These are phyloP conservation scores for Lathyrus oleraceus DNA, from an alignment of 306 rosid species.

Conservation along the genomic window DNA sequence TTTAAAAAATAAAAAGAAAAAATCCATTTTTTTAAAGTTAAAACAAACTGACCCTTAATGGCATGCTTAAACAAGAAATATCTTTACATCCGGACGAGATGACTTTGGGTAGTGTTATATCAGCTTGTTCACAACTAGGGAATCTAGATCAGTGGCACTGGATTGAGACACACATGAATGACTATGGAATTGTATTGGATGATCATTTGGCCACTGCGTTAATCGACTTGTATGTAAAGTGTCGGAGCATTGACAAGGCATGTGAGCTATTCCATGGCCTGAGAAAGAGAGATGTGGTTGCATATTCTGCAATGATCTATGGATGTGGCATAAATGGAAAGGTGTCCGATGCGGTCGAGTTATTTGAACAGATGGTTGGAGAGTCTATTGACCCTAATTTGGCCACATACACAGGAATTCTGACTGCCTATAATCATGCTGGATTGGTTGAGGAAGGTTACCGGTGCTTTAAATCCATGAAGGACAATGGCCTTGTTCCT, in stretches of 20 bases:
- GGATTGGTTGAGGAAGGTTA: conserved; percentile 76
- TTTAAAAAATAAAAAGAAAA: too few relatives aligned
- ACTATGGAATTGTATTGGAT: conserved; percentile 61
- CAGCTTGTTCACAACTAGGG: conserved; percentile 73
- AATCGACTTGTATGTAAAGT: conserved; percentile 71
- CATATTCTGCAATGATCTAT: conserved; percentile 83
- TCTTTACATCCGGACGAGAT: conserved; percentile 59
- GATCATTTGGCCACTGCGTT: conserved; percentile 78
- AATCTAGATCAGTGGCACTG: conserved; percentile 50
- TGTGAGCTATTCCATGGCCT: conserved; percentile 54
- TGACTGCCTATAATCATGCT: conserved; percentile 71
- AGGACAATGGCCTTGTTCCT: conserved; percentile 53
- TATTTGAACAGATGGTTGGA: conserved; percentile 62
- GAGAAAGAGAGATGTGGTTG: conserved; percentile 61
- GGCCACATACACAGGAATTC: conserved; percentile 62
- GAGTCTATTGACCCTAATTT: conserved; percentile 54
- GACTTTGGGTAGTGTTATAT: conserved; percentile 68
- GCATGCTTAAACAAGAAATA: conserved; percentile 47
- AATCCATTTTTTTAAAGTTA: too few relatives aligned
- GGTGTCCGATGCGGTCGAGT: conserved; percentile 52
- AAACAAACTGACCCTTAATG: too few relatives aligned
- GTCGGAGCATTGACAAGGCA: conserved; percentile 68
- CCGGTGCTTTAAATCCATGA: conserved; percentile 60
- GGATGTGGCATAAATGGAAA: conserved; percentile 80
- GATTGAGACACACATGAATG: conserved; percentile 54